Conservation (phyloP, 768 basidiomycete species). For the Amanita subjunquillea region DNA sequence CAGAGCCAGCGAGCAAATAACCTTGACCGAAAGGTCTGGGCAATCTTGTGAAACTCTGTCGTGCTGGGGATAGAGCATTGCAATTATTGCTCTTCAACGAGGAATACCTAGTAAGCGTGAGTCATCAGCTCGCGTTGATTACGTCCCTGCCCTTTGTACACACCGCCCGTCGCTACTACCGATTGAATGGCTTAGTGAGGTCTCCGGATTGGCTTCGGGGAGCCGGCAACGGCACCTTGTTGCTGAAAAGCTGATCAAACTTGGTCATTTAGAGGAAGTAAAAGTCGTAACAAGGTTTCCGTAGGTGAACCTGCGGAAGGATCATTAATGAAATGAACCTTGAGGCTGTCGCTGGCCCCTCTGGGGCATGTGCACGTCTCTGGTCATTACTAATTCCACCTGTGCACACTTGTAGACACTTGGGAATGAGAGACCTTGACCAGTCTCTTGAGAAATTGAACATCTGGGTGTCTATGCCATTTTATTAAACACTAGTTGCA, state of each 20-base stretch:
- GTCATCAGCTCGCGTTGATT: too few species aligned
- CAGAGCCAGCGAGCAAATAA: conserved; percentile 46
- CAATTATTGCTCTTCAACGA: conserved; percentile 78
- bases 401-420: too few species aligned
- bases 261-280: too few species aligned
- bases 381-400: too few species aligned
- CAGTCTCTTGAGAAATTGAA: background rate
- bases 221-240: conserved; percentile 37
- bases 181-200: background rate
- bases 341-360: background rate
- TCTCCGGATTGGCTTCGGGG: conserved; percentile 48
- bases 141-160: too few species aligned
- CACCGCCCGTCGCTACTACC: background rate
- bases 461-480: background rate
- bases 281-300: too few species aligned
- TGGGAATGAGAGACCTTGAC: too few species aligned
- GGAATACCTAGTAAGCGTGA: background rate
- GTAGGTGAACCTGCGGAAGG: background rate
- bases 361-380: too few species aligned
- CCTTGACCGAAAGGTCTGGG: conserved; percentile 47
- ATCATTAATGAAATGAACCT: background rate
- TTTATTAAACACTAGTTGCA: conserved; percentile 13
- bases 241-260: conserved; percentile 8
- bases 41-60: conserved; percentile 20
- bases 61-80: conserved; percentile 53